These are phyloP conservation scores for Syzygium oleosum DNA, from an alignment of 345 rosid genomes.

Conservation along the genomic window DNA sequence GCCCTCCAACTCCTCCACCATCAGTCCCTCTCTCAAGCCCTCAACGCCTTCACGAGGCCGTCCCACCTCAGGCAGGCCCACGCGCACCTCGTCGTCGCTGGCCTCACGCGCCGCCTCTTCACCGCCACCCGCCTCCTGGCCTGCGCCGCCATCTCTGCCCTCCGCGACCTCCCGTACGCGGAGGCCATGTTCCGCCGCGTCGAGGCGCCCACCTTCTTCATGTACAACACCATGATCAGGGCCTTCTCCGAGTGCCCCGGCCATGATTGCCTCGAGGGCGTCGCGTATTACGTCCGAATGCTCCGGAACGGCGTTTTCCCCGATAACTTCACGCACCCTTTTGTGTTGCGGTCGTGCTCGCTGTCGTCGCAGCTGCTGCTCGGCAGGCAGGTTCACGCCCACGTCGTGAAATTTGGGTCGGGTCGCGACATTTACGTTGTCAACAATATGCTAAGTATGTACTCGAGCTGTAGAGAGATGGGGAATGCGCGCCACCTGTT, in stretches of 20 bases:
- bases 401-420: constrained; percentile 7
- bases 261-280: not conserved
- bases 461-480: not conserved
- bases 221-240: constrained; percentile 8
- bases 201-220: constrained; percentile 1
- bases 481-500: constrained; percentile 1
- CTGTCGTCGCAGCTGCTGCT: not conserved
- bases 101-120: constrained; percentile 1
- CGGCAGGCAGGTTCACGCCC: constrained; percentile 3
- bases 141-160: constrained; percentile 2
- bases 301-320: constrained; percentile 1
- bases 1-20: constrained; percentile 7
- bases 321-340: constrained; percentile 10
- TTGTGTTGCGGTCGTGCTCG: constrained; percentile 5
- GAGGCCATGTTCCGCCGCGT: constrained; percentile 3
- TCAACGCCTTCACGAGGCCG: not conserved
- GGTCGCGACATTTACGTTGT: constrained; percentile 1
- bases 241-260: not conserved
- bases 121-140: constrained; percentile 8
- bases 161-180: constrained; percentile 1
- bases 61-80: constrained; percentile 10
- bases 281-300: not conserved
- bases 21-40: constrained; percentile 4
- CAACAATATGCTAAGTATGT: not conserved
- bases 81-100: constrained; percentile 6